Evolutionary conservation across 805 yeast genomes (phyloP), one percentile per base, ranked within the genome.

Genomic region (Ascoidea rubescens): DNA sequence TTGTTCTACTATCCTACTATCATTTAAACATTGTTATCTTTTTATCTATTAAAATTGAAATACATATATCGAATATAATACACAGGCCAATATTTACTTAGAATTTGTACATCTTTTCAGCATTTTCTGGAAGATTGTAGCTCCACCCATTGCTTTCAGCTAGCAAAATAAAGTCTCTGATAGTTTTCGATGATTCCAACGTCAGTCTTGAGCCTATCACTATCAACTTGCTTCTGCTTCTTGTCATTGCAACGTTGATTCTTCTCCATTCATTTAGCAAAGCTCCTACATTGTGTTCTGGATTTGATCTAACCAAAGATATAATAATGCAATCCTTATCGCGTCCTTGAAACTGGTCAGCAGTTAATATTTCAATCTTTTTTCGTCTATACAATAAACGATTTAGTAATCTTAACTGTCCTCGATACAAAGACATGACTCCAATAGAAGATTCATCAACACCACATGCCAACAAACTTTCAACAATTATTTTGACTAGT

Each of bases 341-440:
- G 52, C 97, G 74, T 0, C 99, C 99, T 67, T 93, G 99, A 60
- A 85, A 91, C 61, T 84, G 87, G 65, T 93, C 99, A 0, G 97
- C 98, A 0, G 99, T 93, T 53, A 91, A 70, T 37, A 87, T 74
- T 58, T 93, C 98, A 33, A 93, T 66, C 37, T 57, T 55, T 46
- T 62, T 60, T 47, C 64, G 62, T 8, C 31, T 21, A n/a, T n/a
- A 16, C 28, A 59, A 58, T 45, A 55, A 60, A 31, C 64, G 64
- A 48, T 62, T 58, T 46, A 84, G 66, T n/a, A 74, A 62, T 37
- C 73, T 62, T 37, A 89, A 65, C 62, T 93, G 99, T 0, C 90
- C 87, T 45, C 95, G 71, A 64, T 93, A 91, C 51, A 88, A 78
- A 0, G 98, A 82, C 81, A 93, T 87, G 0, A 93, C 81, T 5